phyloP scores from a whole-genome alignment of 2,329 filamentous ascomycete species.

The Colletotrichum spinosum region DNA sequence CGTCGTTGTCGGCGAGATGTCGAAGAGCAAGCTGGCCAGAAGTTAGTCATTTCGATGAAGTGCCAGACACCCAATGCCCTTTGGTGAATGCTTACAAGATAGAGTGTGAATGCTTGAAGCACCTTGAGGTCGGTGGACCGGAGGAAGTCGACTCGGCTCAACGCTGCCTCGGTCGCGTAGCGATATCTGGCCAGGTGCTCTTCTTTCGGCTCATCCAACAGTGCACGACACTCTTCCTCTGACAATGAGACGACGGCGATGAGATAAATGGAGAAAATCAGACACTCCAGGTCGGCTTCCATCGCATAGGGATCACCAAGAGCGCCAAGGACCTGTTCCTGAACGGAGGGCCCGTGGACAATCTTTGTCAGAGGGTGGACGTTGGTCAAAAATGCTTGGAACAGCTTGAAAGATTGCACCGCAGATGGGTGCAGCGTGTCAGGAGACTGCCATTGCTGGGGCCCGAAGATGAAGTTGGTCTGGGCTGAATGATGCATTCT shows the following conservation, averaged over 20 bases:
- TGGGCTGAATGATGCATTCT: background rate
- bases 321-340: constrained; percentile 47
- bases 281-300: constrained; percentile 62
- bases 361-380: constrained; percentile 80
- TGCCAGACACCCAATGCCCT: background rate
- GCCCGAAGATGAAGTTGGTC: constrained; percentile 6
- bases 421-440: constrained; percentile 18
- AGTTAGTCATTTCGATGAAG: no score
- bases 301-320: constrained; percentile 10
- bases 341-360: constrained; percentile 77
- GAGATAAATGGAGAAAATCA: constrained; percentile 73
- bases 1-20: constrained; percentile 68
- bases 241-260: constrained; percentile 68
- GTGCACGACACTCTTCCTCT: constrained; percentile 64
- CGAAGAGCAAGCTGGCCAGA: constrained; percentile 61
- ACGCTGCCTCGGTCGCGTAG: constrained; percentile 59
- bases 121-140: constrained; percentile 67
- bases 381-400: constrained; percentile 79
- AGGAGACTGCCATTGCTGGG: constrained; percentile 39
- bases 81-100: constrained; percentile 56
- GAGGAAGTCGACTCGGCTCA: constrained; percentile 68
- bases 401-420: constrained; percentile 63
- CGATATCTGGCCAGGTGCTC: constrained; percentile 63
- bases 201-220: constrained; percentile 61
- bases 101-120: constrained; percentile 69